Evolutionary conservation across 2,329 filamentous ascomycete species (phyloP), one percentile per base, ranked within the genome.

Genomic region (Dendryphion nanum): DNA sequence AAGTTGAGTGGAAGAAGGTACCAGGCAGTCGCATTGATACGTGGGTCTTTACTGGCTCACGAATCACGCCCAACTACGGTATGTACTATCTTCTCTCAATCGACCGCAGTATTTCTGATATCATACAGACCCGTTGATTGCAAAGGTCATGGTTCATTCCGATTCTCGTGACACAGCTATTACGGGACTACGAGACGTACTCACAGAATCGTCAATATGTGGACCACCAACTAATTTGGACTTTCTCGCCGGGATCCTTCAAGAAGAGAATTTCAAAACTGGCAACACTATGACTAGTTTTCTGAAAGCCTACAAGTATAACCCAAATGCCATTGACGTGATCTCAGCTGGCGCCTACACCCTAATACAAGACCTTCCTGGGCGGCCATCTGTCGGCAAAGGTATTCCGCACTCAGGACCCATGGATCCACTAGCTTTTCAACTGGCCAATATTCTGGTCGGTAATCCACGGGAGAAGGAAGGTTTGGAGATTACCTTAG

Each of bases 361-460:
- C 0, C 61, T 77, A 2, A 67, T 83, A 2, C 75, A 83, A 55
- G 79, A 83, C 43, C 72, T 73, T 32, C 78, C 78, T 1, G 79
- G 74, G 0, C 65, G 81, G n/a, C 72, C 75, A 3, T 70, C 67
- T 0, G 68, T 80, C 2, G 78, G 78, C 1, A 73, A 74, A 50
- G 81, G 79, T 5, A 76, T 83, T 33, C 75, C 75, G 4, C 75
- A 79, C 20, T 71, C 73, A 4, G 80, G 81, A 0, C 78, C 81
- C 0, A 82, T 83, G 79, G 80, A 83, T 50, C 67, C 72, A 1
- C 53, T 82, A n/a, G 71, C 76, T 1, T 75, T 77, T 31, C 72
- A 73, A 17, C 67, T 81, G 18, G 79, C 77, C 2, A 85, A 84
- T 45, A 63, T 75, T 15, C 66, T 84, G 1, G 79, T 78, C 0